Base-by-base conservation (phyloP, 129 eudicot genomes). In the Escallonia rubra region DNA sequence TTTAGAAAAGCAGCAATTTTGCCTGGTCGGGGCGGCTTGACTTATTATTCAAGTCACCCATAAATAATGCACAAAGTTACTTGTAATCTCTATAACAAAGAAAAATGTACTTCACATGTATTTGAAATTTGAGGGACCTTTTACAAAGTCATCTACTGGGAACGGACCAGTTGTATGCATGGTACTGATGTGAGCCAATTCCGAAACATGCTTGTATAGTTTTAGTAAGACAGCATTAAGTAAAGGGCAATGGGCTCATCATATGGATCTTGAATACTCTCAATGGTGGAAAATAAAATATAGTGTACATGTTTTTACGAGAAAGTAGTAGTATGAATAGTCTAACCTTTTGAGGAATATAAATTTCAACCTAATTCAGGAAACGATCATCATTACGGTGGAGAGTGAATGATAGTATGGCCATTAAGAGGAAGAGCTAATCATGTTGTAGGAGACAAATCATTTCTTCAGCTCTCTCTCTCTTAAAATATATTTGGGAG, bases 191-290 rank as follows among this genome's bases (percentile, higher is more conserved):
- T 64, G 55, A 45, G 16, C 43, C 68, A 45, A 54, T 54, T 45
- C 68, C 1, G 10, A 39, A 13, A 4, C 49, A 50, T 2, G 41
- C 46, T 54, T 63, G 48, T 48, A 34, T 57, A 47, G 55, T 40
- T 10, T 53, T 65, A 65, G 69, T 65, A 58, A 58, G 59, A 3
- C 48, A 38, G 13, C 15, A 50, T 47, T 65, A 49, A 65, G 48
- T 65, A 65, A 65, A 65, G 69, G 34, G 48, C 6, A 3, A 52
- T 49, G 7, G 7, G 49, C 13, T 34, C 14, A 39, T 58, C 8
- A 48, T 46, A 65, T 65, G 12, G 39, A 64, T 12, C 43, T 50
- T 55, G 15, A 49, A 48, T 65, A 39, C 3, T 8, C 15, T 55
- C 46, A 64, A 3, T 45, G 6, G 14, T 2, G 51, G 43, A 12